These are phyloP conservation scores for Aspergillus pseudoglaucus DNA, from an alignment of 2,329 filamentous ascomycete genomes.

Conservation along the genomic window DNA sequence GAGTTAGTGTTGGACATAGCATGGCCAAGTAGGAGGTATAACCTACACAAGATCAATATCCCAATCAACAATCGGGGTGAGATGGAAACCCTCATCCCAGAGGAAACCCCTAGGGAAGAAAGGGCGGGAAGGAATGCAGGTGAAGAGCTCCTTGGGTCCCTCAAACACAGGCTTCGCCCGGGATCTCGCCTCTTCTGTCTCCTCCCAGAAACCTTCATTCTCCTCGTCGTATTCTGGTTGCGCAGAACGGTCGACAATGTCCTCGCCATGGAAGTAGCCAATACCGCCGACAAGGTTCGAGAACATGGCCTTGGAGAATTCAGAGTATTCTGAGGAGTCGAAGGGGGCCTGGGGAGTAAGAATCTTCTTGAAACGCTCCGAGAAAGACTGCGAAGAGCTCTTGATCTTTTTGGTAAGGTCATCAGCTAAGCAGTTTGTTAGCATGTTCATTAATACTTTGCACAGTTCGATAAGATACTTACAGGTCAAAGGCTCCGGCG, in stretches of 20 bases:
- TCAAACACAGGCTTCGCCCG: conserved; percentile 64
- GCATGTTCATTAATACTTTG: background rate
- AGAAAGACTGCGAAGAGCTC: conserved; percentile 61
- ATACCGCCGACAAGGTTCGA: conserved; percentile 92
- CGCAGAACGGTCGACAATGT: conserved; percentile 82
- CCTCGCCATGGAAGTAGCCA: conserved; percentile 88
- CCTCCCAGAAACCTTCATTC: conserved; percentile 92
- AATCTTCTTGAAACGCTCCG: conserved; percentile 64
- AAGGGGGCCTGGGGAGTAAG: conserved; percentile 74
- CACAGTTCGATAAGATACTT: conserved; percentile 15
- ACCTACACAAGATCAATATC: conserved; percentile 72
- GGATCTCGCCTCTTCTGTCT: conserved; percentile 70
- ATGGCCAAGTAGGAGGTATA: background rate
- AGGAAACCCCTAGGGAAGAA: conserved; percentile 97
- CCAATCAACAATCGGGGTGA: conserved; percentile 87
- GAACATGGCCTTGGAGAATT: conserved; percentile 83
- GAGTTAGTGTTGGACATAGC: conserved; percentile 10
- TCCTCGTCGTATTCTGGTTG: conserved; percentile 93
- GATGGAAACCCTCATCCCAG: conserved; percentile 97
- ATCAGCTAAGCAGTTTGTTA: conserved; percentile 37
- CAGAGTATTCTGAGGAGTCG: conserved; percentile 61
- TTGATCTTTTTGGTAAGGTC: conserved; percentile 66
- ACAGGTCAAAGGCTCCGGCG: conserved; percentile 48
- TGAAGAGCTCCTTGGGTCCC: conserved; percentile 82
- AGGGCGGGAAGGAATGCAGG: conserved; percentile 81